phyloP scores from a whole-genome alignment of 345 rosid genomes.

The Salix purpurea region DNA sequence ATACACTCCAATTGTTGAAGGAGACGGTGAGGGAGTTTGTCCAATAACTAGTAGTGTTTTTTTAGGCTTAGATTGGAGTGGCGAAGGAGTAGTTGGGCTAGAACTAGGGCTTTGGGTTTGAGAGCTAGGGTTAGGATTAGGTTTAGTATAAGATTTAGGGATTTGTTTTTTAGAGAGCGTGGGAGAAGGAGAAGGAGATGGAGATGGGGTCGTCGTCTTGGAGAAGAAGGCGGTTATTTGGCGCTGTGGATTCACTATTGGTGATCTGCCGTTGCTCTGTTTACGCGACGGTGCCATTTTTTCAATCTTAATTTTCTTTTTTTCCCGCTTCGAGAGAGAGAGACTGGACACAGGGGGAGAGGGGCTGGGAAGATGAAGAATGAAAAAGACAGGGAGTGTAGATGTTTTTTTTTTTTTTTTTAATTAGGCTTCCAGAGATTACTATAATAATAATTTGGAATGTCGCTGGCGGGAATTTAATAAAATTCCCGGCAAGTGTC shows the following conservation, averaged over 20 bases:
- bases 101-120: constrained; percentile 32
- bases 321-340: background rate
- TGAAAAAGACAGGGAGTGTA: background rate
- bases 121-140: constrained; percentile 31
- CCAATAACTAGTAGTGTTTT: constrained; percentile 69
- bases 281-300: constrained; percentile 75
- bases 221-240: constrained; percentile 89
- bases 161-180: constrained; percentile 23
- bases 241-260: constrained; percentile 78
- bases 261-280: constrained; percentile 73
- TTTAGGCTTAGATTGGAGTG: constrained; percentile 50
- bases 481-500: constrained; percentile 4
- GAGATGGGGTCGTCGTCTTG: constrained; percentile 41
- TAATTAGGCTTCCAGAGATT: background rate
- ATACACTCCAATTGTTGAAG: constrained; percentile 23
- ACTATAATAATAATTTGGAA: background rate
- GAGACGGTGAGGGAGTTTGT: constrained; percentile 32
- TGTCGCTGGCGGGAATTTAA: constrained; percentile 14
- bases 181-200: constrained; percentile 43
- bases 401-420: too few species aligned
- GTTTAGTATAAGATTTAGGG: constrained; percentile 7
- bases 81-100: constrained; percentile 70
- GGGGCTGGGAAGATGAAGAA: background rate
- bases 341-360: background rate
- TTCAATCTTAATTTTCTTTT: too few species aligned